Base-by-base conservation (phyloP, 345 rosid species). In the Murraya koenigii region DNA sequence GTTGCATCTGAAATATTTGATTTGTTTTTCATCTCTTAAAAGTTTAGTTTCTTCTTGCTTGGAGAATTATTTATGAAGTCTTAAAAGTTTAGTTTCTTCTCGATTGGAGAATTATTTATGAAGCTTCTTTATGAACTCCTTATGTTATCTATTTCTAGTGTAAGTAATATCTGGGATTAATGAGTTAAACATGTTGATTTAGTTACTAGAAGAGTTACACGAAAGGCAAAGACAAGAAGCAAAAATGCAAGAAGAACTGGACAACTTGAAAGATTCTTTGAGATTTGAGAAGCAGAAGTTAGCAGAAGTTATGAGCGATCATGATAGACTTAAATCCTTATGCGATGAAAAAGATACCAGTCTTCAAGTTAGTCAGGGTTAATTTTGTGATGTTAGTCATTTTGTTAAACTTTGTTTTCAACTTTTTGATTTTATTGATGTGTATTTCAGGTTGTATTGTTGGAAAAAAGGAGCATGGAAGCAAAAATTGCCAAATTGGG, bases 151-250 rank as follows among this genome's bases (percentile, higher is more conserved):
- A 11, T 23, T 38, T 81, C 20, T 28, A 5, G 59, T 78, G 74
- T 60, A 55, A 71, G 47, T 69, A 55, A 7, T 33, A 8, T 32
- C 25, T 55, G 39, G 49, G n/a, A 52, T 74, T 76, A 65, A 80
- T 6, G 7, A 58, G 47, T 80, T 69, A 23, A 55, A 38, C 67
- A 74, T 82, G 74, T 76, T 77, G 58, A 69, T 85, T 32, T 81
- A 95, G 99, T 83, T 93, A 78, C 66, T 80, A 78, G 93, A 90
- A 77, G 96, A 93, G 80, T 66, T 93, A 86, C 90, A 81, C 41
- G 97, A 88, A 77, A 93, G 89, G 84, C 86, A 81, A 78, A 82
- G 76, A 44, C 88, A 86, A 84, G 96, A 91, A 81, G 78, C 71
- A 39, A 81, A 83, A 77, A 66, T 93, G 83, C 96, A 81, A 80